Conservation (phyloP, 169 alveolate species). For the Sarcocystis neurona region DNA sequence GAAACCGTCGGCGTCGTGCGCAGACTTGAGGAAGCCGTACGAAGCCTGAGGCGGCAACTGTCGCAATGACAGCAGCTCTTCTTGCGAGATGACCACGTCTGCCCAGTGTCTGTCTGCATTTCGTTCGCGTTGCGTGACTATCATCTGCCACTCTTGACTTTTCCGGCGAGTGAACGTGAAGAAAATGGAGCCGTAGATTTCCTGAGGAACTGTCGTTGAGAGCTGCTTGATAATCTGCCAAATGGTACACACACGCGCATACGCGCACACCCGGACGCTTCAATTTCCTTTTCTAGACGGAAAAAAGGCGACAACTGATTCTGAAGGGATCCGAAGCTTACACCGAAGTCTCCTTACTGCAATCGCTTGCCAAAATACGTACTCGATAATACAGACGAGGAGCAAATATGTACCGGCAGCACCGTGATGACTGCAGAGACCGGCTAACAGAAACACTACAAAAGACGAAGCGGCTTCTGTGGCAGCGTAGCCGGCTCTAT, state of each 20-base stretch:
- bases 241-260: too few relatives aligned
- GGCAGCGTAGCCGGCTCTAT: too few relatives aligned
- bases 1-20: background rate
- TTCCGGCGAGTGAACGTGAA: background rate
- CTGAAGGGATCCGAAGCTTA: too few relatives aligned
- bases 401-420: background rate
- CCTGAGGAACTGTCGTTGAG: background rate
- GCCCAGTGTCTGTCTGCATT: background rate
- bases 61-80: background rate
- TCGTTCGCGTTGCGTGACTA: background rate
- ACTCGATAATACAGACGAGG: background rate
- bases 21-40: background rate
- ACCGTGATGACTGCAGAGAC: too few relatives aligned
- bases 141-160: background rate
- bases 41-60: slow-evolving; percentile 13
- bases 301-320: too few relatives aligned
- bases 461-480: too few relatives aligned
- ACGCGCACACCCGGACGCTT: too few relatives aligned
- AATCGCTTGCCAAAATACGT: background rate
- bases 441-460: too few relatives aligned
- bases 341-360: too few relatives aligned
- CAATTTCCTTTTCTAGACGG: too few relatives aligned
- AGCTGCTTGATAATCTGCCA: background rate
- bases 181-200: background rate
- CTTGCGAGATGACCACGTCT: background rate